Conservation (phyloP, 139 green algal genomes). For the Chlamydomonas urium region DNA sequence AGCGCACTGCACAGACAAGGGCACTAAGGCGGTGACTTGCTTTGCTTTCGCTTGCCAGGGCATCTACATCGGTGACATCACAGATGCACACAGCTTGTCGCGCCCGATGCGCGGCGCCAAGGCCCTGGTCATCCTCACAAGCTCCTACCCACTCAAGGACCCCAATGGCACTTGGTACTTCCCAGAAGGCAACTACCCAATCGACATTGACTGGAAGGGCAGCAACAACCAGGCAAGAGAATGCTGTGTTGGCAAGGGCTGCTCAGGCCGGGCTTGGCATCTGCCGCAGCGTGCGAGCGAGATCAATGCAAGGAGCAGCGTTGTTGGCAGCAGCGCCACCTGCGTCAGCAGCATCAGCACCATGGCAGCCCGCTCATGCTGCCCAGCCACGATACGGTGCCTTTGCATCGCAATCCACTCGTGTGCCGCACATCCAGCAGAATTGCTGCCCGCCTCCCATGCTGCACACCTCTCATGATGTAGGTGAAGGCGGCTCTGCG, state of each 20-base stretch:
- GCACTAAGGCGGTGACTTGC: no score
- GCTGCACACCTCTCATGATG: not conserved
- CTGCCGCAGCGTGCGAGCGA: not conserved
- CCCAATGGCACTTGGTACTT: conserved; percentile 14
- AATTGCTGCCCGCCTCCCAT: not conserved
- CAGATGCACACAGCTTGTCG: no score
- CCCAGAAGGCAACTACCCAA: conserved; percentile 5
- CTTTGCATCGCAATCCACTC: not conserved
- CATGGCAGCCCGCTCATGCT: not conserved
- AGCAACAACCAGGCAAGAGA: conserved; percentile 17
- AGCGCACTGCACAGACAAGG: no score
- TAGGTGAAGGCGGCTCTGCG: not conserved
- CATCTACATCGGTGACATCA: no score
- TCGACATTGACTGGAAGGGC: conserved; percentile 12
- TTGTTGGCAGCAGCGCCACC: not conserved
- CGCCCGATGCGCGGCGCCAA: no score
- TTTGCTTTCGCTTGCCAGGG: no score
- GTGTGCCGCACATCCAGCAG: not conserved
- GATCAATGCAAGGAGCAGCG: not conserved
- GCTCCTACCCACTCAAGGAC: conserved; percentile 2
- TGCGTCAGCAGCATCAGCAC: not conserved
- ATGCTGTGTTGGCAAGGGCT: no score
- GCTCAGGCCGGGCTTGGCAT: not conserved
- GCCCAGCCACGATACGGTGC: not conserved
- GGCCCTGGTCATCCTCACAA: conserved; percentile 14